phyloP scores from a whole-genome alignment of 2,329 filamentous ascomycete genomes.

The Aspergillus sp. region DNA sequence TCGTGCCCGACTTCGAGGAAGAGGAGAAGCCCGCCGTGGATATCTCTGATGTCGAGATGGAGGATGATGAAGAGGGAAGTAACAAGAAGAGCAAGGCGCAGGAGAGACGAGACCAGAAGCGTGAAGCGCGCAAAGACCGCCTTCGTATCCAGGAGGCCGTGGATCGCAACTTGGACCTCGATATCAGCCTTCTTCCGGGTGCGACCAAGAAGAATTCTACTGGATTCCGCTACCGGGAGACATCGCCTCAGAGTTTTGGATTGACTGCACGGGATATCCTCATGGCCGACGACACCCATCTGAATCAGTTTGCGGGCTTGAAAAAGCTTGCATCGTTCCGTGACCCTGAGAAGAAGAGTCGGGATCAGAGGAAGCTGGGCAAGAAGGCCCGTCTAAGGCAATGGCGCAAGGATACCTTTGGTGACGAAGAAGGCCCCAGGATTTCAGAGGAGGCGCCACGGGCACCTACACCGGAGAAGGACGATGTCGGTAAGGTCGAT shows the following conservation, averaged over 20 bases:
- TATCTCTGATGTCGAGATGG: constrained; percentile 58
- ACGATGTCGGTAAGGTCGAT: constrained; percentile 37
- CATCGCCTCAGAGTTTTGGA: constrained; percentile 85
- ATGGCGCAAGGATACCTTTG: constrained; percentile 75
- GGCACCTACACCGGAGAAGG: constrained; percentile 16
- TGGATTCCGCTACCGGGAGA: constrained; percentile 89
- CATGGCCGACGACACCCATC: constrained; percentile 77
- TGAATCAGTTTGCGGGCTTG: constrained; percentile 88
- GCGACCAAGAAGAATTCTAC: constrained; percentile 55
- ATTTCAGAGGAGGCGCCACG: constrained; percentile 34
- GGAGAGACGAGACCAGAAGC: constrained; percentile 62
- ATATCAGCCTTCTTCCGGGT: constrained; percentile 61
- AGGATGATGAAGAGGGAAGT: constrained; percentile 45
- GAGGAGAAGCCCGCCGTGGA: constrained; percentile 58
- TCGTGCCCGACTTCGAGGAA: constrained; percentile 85
- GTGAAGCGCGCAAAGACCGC: constrained; percentile 76
- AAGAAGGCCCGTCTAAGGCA: constrained; percentile 90
- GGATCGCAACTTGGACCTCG: constrained; percentile 76
- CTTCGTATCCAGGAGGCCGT: constrained; percentile 83
- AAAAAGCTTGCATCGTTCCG: constrained; percentile 94
- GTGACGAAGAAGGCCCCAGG: constrained; percentile 56
- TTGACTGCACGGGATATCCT: constrained; percentile 89
- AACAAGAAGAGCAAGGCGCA: constrained; percentile 49
- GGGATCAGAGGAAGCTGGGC: constrained; percentile 82
- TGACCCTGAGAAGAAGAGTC: constrained; percentile 83